Conservation (phyloP, 73 alveolate species). For the Tetrahymena borealis region DNA sequence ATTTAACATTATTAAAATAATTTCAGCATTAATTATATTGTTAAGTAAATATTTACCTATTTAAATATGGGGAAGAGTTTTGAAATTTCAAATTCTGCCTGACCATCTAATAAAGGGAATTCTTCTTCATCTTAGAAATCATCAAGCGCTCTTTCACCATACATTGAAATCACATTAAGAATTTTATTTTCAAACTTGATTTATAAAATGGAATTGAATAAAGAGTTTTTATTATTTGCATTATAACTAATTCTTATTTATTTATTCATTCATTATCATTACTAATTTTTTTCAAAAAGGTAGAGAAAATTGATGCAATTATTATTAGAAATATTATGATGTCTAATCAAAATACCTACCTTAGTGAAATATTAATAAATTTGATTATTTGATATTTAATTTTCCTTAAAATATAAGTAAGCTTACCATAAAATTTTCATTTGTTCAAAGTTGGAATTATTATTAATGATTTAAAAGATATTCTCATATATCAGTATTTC, state of each 20-base stretch:
- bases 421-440: not conserved
- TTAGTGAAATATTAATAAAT: no score
- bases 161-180: not conserved
- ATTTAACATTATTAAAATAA: constrained; percentile 23
- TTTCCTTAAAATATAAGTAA: not conserved
- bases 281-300: no score
- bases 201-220: not conserved
- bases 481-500: not conserved
- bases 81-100: not conserved
- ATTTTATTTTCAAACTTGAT: not conserved
- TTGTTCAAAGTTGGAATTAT: no score
- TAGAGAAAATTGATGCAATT: no score
- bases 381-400: not conserved
- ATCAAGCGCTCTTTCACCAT: not conserved
- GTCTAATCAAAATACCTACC: no score
- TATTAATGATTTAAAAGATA: not conserved
- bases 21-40: not conserved
- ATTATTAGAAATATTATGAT: no score
- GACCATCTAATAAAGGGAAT: not conserved
- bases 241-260: not conserved
- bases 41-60: not conserved
- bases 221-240: not conserved
- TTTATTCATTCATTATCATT: not conserved
- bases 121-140: not conserved
- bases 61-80: not conserved